Percentiles rank a stretch among this genome's conserved stretches.
Conservation (phyloP, 192 early-diverging fungal genomes). For the Backusella circina region DNA sequence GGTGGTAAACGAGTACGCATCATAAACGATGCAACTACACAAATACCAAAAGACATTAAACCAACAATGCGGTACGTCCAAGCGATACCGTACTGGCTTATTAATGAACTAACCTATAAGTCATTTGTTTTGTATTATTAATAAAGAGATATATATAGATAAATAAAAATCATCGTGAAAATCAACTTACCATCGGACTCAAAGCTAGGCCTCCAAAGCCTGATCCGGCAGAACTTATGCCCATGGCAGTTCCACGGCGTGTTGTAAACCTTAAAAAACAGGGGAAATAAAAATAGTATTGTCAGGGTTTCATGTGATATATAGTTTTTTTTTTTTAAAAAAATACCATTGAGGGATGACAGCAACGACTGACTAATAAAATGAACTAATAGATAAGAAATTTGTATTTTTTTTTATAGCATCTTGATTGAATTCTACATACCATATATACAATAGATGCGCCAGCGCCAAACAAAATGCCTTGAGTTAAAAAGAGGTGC, state of each 20-base stretch:
- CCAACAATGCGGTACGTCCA: constrained; percentile 57
- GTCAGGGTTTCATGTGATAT: background rate
- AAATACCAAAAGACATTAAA: constrained; percentile 45
- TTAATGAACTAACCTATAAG: constrained; percentile 24
- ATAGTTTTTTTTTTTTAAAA: background rate
- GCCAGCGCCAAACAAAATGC: constrained; percentile 53
- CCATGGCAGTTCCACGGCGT: constrained; percentile 56
- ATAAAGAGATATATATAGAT: background rate
- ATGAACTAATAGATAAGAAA: background rate
- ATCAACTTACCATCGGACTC: constrained; percentile 16
- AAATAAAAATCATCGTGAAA: background rate
- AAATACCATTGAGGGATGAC: constrained; percentile 55
- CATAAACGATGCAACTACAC: constrained; percentile 16
- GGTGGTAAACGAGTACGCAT: constrained; percentile 23
- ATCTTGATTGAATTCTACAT: background rate
- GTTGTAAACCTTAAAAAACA: constrained; percentile 25
- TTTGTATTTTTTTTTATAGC: background rate
- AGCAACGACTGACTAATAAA: constrained; percentile 14
- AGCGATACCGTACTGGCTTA: constrained; percentile 48
- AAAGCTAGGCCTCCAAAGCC: constrained; percentile 61
- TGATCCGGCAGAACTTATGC: constrained; percentile 55
- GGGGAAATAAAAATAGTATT: background rate
- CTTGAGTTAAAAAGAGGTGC: constrained; percentile 62
- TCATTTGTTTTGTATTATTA: background rate
- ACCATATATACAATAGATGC: constrained; percentile 27